A percentile compares a stretch with the other conserved stretches of the same genome.
phyloP scores from a whole-genome alignment of 2,329 filamentous ascomycete species.

The Aspergillus ibericus region DNA sequence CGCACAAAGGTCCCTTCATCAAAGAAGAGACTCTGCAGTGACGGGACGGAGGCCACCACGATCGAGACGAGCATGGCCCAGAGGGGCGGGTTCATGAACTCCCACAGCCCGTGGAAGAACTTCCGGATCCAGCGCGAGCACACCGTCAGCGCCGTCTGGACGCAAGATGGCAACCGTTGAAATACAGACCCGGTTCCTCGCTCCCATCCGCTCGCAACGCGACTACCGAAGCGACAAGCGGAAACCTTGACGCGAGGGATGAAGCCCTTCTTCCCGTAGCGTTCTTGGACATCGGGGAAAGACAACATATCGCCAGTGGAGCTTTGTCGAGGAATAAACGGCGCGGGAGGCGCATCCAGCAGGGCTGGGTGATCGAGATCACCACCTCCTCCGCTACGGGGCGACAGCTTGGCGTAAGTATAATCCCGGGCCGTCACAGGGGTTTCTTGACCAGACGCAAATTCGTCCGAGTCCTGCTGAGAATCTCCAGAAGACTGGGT shows the following conservation, averaged over 20 bases:
- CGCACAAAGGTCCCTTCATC: slow-evolving; percentile 82
- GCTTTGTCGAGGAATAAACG: slow-evolving; percentile 40
- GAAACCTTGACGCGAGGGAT: slow-evolving; percentile 30
- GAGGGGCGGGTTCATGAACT: slow-evolving; percentile 96
- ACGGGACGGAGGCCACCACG: slow-evolving; percentile 81
- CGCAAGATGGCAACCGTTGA: slow-evolving; percentile 50
- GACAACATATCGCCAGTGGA: slow-evolving; percentile 59
- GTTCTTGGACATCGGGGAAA: slow-evolving; percentile 48
- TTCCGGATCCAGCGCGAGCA: slow-evolving; percentile 44
- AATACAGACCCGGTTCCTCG: slow-evolving; percentile 40
- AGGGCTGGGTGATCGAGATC: slow-evolving; percentile 23
- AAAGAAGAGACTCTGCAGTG: slow-evolving; percentile 83
- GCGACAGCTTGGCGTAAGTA: slow-evolving; percentile 37
- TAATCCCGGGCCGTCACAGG: slow-evolving; percentile 36
- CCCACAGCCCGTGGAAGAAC: slow-evolving; percentile 71
- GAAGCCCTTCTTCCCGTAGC: slow-evolving; percentile 28
- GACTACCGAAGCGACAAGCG: slow-evolving; percentile 19
- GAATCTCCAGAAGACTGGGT: slow-evolving; percentile 10
- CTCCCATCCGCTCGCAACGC: slow-evolving; percentile 21
- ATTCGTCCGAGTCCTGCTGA: slow-evolving; percentile 21
- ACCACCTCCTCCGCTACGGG: slow-evolving; percentile 20
- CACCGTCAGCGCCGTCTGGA: slow-evolving; percentile 53
- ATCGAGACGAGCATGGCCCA: slow-evolving; percentile 97
- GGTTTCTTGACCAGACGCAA: slow-evolving; percentile 43
- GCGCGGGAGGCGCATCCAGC: slow-evolving; percentile 36